Evolutionary conservation across 78 protist species (phyloP), one percentile per base, ranked within the genome.

Genomic region (Acrasis kona): DNA sequence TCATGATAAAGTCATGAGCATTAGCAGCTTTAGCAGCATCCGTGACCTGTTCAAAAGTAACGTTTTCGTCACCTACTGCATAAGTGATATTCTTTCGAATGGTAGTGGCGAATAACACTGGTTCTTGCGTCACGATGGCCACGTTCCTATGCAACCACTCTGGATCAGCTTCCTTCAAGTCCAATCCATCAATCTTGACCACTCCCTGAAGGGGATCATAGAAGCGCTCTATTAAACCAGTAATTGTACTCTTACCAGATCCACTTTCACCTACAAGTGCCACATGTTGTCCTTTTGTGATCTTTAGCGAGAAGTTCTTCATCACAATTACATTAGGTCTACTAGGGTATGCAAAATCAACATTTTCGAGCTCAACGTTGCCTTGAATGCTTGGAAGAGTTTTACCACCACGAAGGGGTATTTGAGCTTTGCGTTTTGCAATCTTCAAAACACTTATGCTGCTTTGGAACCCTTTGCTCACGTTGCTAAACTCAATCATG

Each of bases 191-290:
- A 50, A 50, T 50, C 61, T n/a, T n/a, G 19, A 50, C 19, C 61
- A n/a, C 61, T 50, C 61, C 61, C 19, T 50, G 19, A 50, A n/a
- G 34, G 19, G 34, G 61, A 50, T 50, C 19, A 19, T 50, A 50
- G 19, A 50, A 50, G 19, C 19, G 61, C 19, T 50, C 34, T n/a
- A 50, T 50, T 19, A 50, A 50, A n/a, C 61, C 19, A n/a, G 61
- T n/a, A 58, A 81, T 58, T 72, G 68, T 64, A 10, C 81, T 40
- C 78, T 91, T 92, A 31, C 96, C 96, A 41, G 90, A 65, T 27
- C 98, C 98, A 6, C 85, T 79, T 12, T 77, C 71, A 8, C 98
- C 98, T 19, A 87, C 91, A 34, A 92, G 77, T 2, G 96, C 96
- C 8, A 84, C 72, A 8, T 78, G 65, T n/a, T 72, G 34, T 37